A percentile compares a stretch with the other conserved stretches of the same genome.
phyloP scores from a whole-genome alignment of 2,329 filamentous ascomycete species.

The Ascochyta rabiei region DNA sequence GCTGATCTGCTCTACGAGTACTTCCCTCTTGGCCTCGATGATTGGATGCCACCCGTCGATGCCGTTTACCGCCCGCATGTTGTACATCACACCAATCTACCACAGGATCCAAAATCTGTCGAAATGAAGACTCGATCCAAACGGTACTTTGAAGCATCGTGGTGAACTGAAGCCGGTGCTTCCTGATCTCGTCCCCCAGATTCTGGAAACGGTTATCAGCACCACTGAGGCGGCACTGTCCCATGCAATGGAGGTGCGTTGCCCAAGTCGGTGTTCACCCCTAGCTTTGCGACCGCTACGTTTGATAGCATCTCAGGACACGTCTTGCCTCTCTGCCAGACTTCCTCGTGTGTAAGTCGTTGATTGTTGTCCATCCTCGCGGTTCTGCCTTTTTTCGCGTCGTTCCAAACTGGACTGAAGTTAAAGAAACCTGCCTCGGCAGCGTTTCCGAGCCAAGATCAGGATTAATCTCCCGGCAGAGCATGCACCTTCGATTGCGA shows the following conservation, averaged over 20 bases:
- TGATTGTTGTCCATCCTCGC: background rate
- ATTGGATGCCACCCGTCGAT: constrained; percentile 91
- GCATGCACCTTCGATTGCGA: background rate
- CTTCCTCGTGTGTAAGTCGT: background rate
- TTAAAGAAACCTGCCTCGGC: background rate
- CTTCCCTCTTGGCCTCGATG: constrained; percentile 87
- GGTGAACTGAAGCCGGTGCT: constrained; percentile 8
- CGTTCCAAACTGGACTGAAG: background rate
- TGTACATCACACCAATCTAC: constrained; percentile 78
- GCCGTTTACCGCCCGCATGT: constrained; percentile 91
- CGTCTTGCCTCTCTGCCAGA: background rate
- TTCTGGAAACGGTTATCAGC: background rate
- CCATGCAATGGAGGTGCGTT: too few relatives aligned
- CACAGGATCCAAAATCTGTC: constrained; percentile 54
- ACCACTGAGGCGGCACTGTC: background rate
- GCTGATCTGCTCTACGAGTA: constrained; percentile 92
- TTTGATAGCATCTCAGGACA: background rate
- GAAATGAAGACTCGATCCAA: constrained; percentile 53
- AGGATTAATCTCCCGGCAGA: background rate
- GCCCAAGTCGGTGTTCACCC: background rate
- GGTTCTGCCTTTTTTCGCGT: background rate
- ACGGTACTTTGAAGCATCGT: constrained; percentile 56
- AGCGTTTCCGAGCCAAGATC: background rate
- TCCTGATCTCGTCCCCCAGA: background rate
- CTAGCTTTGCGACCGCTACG: background rate